phyloP scores from a whole-genome alignment of 176 grass and related monocot genomes.

The Aegilops speltoides region DNA sequence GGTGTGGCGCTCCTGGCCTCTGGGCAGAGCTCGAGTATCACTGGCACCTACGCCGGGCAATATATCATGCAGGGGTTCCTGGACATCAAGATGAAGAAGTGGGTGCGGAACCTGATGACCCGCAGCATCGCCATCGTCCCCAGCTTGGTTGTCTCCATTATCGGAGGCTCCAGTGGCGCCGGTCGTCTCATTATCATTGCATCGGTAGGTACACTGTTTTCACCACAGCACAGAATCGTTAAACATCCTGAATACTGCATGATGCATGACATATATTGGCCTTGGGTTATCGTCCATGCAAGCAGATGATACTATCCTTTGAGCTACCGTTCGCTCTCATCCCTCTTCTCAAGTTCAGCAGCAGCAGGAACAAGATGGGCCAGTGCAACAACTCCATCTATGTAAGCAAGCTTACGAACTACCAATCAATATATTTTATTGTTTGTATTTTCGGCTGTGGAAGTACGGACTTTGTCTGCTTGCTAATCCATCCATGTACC shows the following conservation, averaged over 20 bases:
- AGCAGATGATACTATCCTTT: conserved; percentile 90
- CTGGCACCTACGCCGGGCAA: conserved; percentile 89
- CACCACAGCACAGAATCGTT: background rate
- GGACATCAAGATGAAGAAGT: conserved; percentile 86
- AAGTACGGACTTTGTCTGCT: background rate
- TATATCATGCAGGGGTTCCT: conserved; percentile 99
- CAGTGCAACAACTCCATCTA: conserved; percentile 74
- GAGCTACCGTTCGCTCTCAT: conserved; percentile 91
- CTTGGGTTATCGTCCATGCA: background rate
- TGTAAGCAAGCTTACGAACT: conserved; percentile 31
- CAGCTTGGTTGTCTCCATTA: conserved; percentile 64
- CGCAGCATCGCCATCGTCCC: conserved; percentile 68
- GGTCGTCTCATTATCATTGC: conserved; percentile 88
- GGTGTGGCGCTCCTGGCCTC: conserved; percentile 87
- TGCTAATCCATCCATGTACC: background rate
- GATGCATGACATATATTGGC: background rate
- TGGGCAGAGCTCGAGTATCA: conserved; percentile 92
- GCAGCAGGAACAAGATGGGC: conserved; percentile 74
- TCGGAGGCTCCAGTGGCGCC: conserved; percentile 63
- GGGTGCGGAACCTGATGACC: conserved; percentile 92
- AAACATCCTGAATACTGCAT: background rate
- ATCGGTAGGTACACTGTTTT: conserved; percentile 46
- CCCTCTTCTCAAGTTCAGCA: conserved; percentile 95
- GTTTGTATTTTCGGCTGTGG: background rate
- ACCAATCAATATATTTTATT: background rate